These are phyloP conservation scores for Acanthochlamys bracteata DNA, from an alignment of 106 monocot genomes.

Conservation along the genomic window DNA sequence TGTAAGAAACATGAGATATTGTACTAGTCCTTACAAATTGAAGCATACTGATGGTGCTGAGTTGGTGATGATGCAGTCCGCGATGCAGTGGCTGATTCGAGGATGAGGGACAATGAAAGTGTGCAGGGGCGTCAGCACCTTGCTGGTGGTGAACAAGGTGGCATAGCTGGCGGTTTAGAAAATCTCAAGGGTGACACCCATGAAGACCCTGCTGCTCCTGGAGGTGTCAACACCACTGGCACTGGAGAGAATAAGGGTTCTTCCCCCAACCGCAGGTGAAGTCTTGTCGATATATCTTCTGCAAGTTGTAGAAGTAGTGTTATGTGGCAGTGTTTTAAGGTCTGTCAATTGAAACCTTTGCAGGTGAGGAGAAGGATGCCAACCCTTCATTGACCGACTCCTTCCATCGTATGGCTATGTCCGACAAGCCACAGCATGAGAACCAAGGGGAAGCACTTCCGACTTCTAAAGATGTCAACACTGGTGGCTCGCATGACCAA, in stretches of 20 bases:
- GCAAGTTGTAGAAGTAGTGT: background rate
- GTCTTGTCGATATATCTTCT: background rate
- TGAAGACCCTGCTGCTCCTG: slow-evolving; percentile 33
- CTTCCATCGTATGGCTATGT: slow-evolving; percentile 27
- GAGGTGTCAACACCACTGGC: background rate
- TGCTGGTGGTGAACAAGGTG: background rate
- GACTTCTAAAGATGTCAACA: background rate
- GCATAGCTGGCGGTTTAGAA: slow-evolving; percentile 2
- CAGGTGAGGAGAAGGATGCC: slow-evolving; percentile 27
- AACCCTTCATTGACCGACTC: slow-evolving; percentile 16
- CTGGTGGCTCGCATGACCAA: background rate
- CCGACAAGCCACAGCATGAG: slow-evolving; percentile 7
- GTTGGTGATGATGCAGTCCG: too few relatives aligned
- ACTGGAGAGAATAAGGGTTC: background rate
- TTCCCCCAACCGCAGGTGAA: background rate
- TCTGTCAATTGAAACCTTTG: background rate
- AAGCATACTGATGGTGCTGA: too few relatives aligned
- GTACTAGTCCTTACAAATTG: too few relatives aligned
- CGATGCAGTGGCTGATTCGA: background rate
- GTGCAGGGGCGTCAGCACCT: background rate
- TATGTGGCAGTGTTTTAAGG: too few relatives aligned
- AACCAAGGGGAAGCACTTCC: background rate
- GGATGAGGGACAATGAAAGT: background rate
- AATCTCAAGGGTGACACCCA: background rate
- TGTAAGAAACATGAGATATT: too few relatives aligned